Conservation (phyloP, 495 filamentous ascomycete genomes). For the Lasiosphaeriaceae sp. region DNA sequence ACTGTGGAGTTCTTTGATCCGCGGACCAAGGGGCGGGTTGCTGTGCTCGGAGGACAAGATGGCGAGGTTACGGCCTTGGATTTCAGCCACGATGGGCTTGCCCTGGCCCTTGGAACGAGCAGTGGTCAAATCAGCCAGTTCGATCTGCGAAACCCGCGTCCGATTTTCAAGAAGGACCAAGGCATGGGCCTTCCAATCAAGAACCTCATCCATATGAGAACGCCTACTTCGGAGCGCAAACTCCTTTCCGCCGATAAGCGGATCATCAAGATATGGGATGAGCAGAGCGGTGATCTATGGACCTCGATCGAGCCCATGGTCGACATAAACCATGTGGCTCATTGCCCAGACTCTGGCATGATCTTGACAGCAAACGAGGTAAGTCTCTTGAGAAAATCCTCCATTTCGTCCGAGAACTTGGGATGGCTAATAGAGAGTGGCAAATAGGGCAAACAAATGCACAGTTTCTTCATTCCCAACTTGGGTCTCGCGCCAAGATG, state of each 20-base stretch:
- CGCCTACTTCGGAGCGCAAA: slow-evolving; percentile 76
- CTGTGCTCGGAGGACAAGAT: slow-evolving; percentile 60
- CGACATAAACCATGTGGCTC: slow-evolving; percentile 87
- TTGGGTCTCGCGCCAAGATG: slow-evolving; percentile 82
- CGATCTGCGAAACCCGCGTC: slow-evolving; percentile 83
- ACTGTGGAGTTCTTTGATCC: slow-evolving; percentile 97
- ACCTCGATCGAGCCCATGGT: slow-evolving; percentile 93
- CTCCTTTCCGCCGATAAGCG: slow-evolving; percentile 88
- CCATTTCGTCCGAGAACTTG: background rate
- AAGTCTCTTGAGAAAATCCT: slow-evolving; percentile 22
- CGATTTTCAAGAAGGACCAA: slow-evolving; percentile 87
- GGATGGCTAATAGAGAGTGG: background rate
- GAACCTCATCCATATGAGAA: slow-evolving; percentile 79
- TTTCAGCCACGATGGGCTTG: slow-evolving; percentile 81
- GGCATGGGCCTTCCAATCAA: slow-evolving; percentile 94
- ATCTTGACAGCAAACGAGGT: slow-evolving; percentile 94
- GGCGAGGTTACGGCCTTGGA: slow-evolving; percentile 82
- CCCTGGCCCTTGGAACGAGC: slow-evolving; percentile 81
- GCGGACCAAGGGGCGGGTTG: slow-evolving; percentile 75
- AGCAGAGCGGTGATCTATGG: slow-evolving; percentile 76
- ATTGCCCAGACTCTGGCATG: slow-evolving; percentile 86
- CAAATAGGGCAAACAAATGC: slow-evolving; percentile 47
- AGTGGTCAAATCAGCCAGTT: slow-evolving; percentile 88
- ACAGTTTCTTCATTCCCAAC: slow-evolving; percentile 94
- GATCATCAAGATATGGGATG: slow-evolving; percentile 96